Evolutionary conservation across 129 eudicot genomes (phyloP), one percentile per base, ranked within the genome.

Genomic region (Scalesia atractyloides): DNA sequence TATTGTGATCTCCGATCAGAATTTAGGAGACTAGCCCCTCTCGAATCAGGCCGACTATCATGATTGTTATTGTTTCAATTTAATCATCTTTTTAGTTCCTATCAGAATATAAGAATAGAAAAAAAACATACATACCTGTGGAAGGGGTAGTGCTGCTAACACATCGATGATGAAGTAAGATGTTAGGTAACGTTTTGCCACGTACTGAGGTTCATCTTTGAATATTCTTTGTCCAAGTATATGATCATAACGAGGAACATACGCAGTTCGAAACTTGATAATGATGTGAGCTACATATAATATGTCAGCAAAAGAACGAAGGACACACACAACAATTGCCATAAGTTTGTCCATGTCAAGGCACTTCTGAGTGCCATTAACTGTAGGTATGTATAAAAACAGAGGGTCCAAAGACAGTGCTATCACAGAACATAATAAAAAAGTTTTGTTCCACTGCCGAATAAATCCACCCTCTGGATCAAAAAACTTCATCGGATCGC

Each of bases 361-460:
- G 62, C 86, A 83, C 14, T 83, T 74, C 11, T 59, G 72, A 13
- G 72, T 37, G 36, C 62, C 79, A 70, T 83, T 66, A 59, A 78
- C 60, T 46, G 65, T 24, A 36, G 83, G 83, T 20, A 83, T 50
- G 66, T 83, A 83, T 52, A 83, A 62, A 78, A 83, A 83, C 56
- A 83, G 51, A 19, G 83, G 86, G 34, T 83, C 88, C 67, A 81
- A 15, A 3, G 70, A 73, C 50, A 80, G 62, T 13, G 84, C 84
- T 30, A 80, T 14, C 14, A 84, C 80, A 68, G 82, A 80, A 24
- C 64, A 62, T 49, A 80, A 10, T 49, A 80, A 44, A 72, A 80
- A 76, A 0, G 54, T 43, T 56, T 84, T 67, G 63, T 80, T 84
- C 85, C 88, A 84, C 12, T 20, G 67, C 13, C 22, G 68, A 62